Percentiles rank a stretch among this genome's conserved stretches.
phyloP scores from a whole-genome alignment of 768 basidiomycete genomes.

The Calocybe indica region DNA sequence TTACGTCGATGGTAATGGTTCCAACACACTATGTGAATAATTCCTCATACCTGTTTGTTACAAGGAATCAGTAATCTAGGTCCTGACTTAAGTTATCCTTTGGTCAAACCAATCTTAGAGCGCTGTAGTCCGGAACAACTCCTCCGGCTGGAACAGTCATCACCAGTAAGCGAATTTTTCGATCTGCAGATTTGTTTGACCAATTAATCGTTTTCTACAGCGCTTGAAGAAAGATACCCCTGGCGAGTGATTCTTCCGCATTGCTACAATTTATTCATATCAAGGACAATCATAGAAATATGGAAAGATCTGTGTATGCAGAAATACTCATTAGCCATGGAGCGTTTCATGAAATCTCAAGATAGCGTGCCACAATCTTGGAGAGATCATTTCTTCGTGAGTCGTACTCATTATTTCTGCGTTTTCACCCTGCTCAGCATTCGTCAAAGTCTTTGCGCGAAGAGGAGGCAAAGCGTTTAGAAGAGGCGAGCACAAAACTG shows the following conservation, averaged over 20 bases:
- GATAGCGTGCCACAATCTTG: conserved; percentile 52
- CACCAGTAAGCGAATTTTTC: conserved; percentile 46
- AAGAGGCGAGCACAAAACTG: conserved; percentile 56
- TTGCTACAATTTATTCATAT: conserved; percentile 5
- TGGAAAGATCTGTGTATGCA: conserved; percentile 56
- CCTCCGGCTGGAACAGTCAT: conserved; percentile 57
- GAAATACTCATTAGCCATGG: conserved; percentile 39
- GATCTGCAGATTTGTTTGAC: background rate
- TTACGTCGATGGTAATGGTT: conserved; percentile 54
- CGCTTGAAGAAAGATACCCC: conserved; percentile 49
- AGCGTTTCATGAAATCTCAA: conserved; percentile 27
- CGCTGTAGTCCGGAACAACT: conserved; percentile 69
- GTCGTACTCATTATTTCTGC: conserved; percentile 13
- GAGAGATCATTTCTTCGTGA: conserved; percentile 65
- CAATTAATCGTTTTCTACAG: conserved; percentile 21
- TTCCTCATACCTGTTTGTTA: conserved; percentile 1
- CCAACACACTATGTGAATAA: background rate
- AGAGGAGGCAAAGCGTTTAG: conserved; percentile 57
- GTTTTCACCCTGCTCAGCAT: conserved; percentile 1
- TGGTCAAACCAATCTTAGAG: conserved; percentile 71
- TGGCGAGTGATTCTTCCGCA: conserved; percentile 28
- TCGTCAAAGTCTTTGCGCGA: conserved; percentile 43
- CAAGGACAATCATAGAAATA: conserved; percentile 37
- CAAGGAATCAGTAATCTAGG: conserved; percentile 64
- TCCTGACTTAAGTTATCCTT: conserved; percentile 51